Base-by-base conservation (phyloP, 345 rosid species). In the Syzygium aromaticum region DNA sequence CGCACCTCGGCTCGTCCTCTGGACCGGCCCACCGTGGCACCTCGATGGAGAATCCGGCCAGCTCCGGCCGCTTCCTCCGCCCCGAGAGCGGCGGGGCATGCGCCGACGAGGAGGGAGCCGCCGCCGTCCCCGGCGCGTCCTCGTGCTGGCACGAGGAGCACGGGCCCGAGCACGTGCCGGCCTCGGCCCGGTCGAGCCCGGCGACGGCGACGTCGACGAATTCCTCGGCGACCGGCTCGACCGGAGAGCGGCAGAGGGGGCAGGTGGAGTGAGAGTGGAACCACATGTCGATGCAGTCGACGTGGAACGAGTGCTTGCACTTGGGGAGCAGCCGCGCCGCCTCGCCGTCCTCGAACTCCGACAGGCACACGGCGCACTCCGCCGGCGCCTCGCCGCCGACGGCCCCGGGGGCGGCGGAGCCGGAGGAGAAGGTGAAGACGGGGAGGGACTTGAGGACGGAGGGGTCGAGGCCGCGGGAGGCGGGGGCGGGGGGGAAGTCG, bases 281-380 rank as follows among this genome's bases (percentile, higher is more conserved):
- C 99, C 99, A 98, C 99, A 96, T 96, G 87, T 98, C 99, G 14
- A 96, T 96, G 43, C 99, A 98, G 4, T 92, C 98, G 30, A 92
- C 89, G 59, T 98, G 99, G 86, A 98, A 98, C 49, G 93, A 91
- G 52, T 98, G 99, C 19, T 93, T 94, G 80, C 99, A 98, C 17
- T 93, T 94, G 51, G 99, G 98, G 84, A 98, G 89, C 38, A 90
- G 85, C 92, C 98, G 96, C 85, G 98, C 99, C 92, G 90, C 88
- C 30, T 98, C 99, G 40, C 87, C 87, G 53, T 95, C 98, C 16
- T 96, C 98, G 77, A 98, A 96, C 33, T 97, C 98, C 3, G 95
- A 95, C n/a, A 97, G 46, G 86, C 99, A 97, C 38, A 97, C 98
- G 73, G 98, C 95, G 89, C 99, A 96, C 87, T 94, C 98, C 51